Conservation (phyloP, 768 basidiomycete species). For the Pulveroboletus sp. region DNA sequence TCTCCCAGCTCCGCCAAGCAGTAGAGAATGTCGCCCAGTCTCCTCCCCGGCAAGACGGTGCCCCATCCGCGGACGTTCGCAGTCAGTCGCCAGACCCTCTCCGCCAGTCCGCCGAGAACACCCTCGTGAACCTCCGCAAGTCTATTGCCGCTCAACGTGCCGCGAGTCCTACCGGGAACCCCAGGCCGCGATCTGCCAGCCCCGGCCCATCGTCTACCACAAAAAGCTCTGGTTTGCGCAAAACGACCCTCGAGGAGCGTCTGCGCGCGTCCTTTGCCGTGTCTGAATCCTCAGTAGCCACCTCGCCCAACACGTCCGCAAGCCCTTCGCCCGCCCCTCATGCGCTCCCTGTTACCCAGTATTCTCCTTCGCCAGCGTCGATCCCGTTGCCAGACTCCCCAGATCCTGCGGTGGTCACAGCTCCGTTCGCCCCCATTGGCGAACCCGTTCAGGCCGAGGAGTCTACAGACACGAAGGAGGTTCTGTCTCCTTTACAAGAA, state of each 20-base stretch:
- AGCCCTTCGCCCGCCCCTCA: conserved; percentile 40
- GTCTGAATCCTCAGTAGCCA: conserved; percentile 48
- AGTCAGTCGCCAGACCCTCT: conserved; percentile 37
- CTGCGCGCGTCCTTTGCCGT: conserved; percentile 61
- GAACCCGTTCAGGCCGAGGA: conserved; percentile 1
- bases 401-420: not conserved
- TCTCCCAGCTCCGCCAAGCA: conserved; percentile 67
- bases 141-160: conserved; percentile 53
- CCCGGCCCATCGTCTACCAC: conserved; percentile 20
- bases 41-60: conserved; percentile 32
- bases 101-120: conserved; percentile 51
- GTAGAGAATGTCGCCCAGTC: conserved; percentile 65
- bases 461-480: not conserved
- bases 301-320: conserved; percentile 40
- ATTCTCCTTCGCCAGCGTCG: conserved; percentile 41
- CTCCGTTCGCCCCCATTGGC: not conserved
- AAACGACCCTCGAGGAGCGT: conserved; percentile 71
- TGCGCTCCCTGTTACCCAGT: conserved; percentile 22
- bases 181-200: conserved; percentile 23
- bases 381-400: conserved; percentile 45
- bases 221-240: conserved; percentile 33
- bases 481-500: not conserved
- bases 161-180: conserved; percentile 34
- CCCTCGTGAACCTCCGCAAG: conserved; percentile 59
- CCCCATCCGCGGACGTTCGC: conserved; percentile 27